phyloP scores from a whole-genome alignment of 176 grass and related monocot species.

The Cenchrus purpureus region DNA sequence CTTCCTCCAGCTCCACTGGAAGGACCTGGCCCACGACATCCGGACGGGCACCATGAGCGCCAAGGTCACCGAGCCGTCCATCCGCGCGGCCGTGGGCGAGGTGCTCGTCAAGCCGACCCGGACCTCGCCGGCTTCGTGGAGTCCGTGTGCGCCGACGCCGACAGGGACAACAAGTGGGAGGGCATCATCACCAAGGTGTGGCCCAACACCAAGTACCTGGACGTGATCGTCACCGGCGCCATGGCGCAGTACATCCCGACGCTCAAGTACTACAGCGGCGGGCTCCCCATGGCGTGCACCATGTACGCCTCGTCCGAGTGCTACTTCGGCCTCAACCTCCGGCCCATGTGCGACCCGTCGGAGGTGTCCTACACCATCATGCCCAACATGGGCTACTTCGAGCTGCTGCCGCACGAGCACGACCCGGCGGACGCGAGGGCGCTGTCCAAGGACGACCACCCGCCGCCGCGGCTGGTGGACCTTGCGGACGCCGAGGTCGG shows the following conservation, averaged over 20 bases:
- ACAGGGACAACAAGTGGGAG: slow-evolving; percentile 46
- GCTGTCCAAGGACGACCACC: slow-evolving; percentile 1
- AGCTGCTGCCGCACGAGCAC: slow-evolving; percentile 73
- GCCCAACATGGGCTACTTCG: slow-evolving; percentile 99
- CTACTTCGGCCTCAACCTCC: slow-evolving; percentile 97
- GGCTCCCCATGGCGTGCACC: slow-evolving; percentile 90
- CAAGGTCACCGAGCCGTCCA: slow-evolving; percentile 53
- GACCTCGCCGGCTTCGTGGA: slow-evolving; percentile 62
- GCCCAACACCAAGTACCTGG: slow-evolving; percentile 96
- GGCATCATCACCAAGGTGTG: slow-evolving; percentile 83
- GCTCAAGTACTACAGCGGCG: slow-evolving; percentile 84
- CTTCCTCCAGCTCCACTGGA: slow-evolving; percentile 92
- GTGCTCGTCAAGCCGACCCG: slow-evolving; percentile 45
- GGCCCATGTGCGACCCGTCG: slow-evolving; percentile 79
- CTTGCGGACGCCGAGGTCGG: slow-evolving; percentile 78
- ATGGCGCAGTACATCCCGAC: slow-evolving; percentile 99
- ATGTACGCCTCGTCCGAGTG: slow-evolving; percentile 99
- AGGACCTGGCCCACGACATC: slow-evolving; percentile 68
- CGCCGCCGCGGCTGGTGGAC: slow-evolving; percentile 57
- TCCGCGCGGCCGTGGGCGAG: slow-evolving; percentile 65
- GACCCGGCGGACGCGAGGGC: neutral
- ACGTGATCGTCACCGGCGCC: slow-evolving; percentile 97
- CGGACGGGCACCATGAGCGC: slow-evolving; percentile 57
- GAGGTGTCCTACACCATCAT: slow-evolving; percentile 99
- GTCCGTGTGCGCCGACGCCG: slow-evolving; percentile 54